These are phyloP conservation scores for Mucor piriformis DNA, from an alignment of 371 early-diverging fungal genomes.

Conservation along the genomic window DNA sequence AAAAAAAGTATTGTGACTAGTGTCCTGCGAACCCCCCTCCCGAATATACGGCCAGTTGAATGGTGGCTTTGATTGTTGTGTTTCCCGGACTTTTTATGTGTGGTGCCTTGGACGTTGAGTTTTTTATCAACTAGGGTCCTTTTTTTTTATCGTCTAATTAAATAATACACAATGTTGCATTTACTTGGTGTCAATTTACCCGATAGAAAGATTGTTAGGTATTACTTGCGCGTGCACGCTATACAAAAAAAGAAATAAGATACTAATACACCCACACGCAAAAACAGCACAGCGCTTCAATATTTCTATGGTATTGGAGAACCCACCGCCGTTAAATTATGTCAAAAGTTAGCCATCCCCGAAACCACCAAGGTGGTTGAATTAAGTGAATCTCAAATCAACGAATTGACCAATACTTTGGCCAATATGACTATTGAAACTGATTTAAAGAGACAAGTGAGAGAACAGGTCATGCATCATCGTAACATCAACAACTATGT, in stretches of 20 bases:
- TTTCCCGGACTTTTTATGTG: not conserved
- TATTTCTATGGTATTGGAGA: slow-evolving; percentile 94
- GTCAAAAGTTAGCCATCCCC: slow-evolving; percentile 81
- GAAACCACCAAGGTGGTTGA: slow-evolving; percentile 77
- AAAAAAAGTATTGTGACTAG: slow-evolving; percentile 22
- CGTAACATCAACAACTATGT: slow-evolving; percentile 82
- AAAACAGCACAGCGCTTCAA: slow-evolving; percentile 60
- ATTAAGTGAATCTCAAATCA: slow-evolving; percentile 87
- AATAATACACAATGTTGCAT: slow-evolving; percentile 70
- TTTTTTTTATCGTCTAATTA: not conserved
- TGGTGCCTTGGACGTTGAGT: not conserved
- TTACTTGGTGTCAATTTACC: slow-evolving; percentile 93
- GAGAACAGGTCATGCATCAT: slow-evolving; percentile 80
- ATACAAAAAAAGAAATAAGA: not conserved
- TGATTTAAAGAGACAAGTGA: slow-evolving; percentile 81
- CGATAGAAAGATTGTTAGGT: slow-evolving; percentile 84
- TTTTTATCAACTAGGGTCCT: slow-evolving; percentile 3
- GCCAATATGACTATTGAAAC: slow-evolving; percentile 90
- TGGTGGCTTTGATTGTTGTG: slow-evolving; percentile 24
- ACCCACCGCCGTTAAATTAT: slow-evolving; percentile 73
- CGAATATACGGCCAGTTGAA: not conserved
- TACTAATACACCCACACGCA: not conserved
- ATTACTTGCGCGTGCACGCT: not conserved
- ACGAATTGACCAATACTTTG: slow-evolving; percentile 81
- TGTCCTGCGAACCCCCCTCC: slow-evolving; percentile 16